Percentiles rank a stretch among this genome's conserved stretches.
phyloP scores from a whole-genome alignment of 306 rosid species.

The Luffa acutangula region DNA sequence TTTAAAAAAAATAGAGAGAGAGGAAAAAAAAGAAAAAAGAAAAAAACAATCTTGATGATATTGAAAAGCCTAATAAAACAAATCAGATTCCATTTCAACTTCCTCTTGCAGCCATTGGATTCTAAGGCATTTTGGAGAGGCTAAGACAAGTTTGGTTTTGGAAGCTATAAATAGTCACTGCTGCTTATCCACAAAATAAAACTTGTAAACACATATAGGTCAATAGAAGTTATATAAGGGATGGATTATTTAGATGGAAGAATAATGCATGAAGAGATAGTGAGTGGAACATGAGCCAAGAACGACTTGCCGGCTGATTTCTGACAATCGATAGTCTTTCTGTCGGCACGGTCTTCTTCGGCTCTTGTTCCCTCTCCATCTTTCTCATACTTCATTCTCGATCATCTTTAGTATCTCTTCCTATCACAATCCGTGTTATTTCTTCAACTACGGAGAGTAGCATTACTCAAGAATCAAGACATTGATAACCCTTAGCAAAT shows the following conservation, averaged over 20 bases:
- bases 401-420: neutral
- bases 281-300: neutral
- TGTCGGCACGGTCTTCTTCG: neutral
- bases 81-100: neutral
- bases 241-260: neutral
- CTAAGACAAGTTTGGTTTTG: neutral
- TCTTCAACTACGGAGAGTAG: too few species aligned
- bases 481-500: too few species aligned
- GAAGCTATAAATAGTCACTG: neutral
- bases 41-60: too few species aligned
- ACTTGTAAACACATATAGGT: neutral
- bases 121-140: neutral
- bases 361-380: neutral
- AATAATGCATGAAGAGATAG: neutral
- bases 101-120: neutral
- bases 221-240: neutral
- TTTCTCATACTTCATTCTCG: neutral
- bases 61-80: neutral
- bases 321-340: neutral
- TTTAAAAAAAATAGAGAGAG: too few species aligned
- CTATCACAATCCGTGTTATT: neutral
- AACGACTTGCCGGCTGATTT: neutral
- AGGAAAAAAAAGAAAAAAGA: too few species aligned
- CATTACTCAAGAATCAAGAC: too few species aligned
- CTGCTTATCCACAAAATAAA: neutral